Evolutionary conservation across 2,329 filamentous ascomycete genomes (phyloP).

Genomic region (Lachnellula hyalina): DNA sequence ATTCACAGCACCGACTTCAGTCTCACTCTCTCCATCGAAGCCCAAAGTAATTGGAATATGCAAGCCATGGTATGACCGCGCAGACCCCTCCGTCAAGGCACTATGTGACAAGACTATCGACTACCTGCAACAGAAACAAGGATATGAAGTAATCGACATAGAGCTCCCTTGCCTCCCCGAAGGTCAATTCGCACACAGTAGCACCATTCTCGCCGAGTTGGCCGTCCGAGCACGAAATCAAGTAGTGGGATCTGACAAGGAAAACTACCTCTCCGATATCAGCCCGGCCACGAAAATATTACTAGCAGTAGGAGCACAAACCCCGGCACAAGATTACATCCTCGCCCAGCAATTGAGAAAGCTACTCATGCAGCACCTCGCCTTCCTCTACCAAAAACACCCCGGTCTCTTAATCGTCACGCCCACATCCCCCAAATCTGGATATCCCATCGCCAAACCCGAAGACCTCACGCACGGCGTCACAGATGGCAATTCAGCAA

Average conservation of each 20-base stretch:
- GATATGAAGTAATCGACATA: slow-evolving; percentile 53
- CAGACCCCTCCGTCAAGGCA: slow-evolving; percentile 57
- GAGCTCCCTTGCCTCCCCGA: slow-evolving; percentile 61
- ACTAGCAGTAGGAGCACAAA: slow-evolving; percentile 58
- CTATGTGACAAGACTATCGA: slow-evolving; percentile 58
- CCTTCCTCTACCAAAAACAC: slow-evolving; percentile 61
- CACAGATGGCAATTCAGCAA: slow-evolving; percentile 64
- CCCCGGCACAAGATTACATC: slow-evolving; percentile 64
- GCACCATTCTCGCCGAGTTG: slow-evolving; percentile 72
- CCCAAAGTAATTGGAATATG: slow-evolving; percentile 65
- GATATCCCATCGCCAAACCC: slow-evolving; percentile 57
- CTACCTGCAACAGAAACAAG: slow-evolving; percentile 46
- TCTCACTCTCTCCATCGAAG: slow-evolving; percentile 33
- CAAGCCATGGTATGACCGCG: slow-evolving; percentile 62
- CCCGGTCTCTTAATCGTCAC: slow-evolving; percentile 74
- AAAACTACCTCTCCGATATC: slow-evolving; percentile 48
- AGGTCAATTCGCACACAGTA: slow-evolving; percentile 70
- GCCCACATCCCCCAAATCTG: slow-evolving; percentile 69
- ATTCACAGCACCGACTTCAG: slow-evolving; percentile 55
- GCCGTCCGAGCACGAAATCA: slow-evolving; percentile 38
- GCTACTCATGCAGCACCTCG: slow-evolving; percentile 73
- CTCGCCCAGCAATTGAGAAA: slow-evolving; percentile 68
- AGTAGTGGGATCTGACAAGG: slow-evolving; percentile 26
- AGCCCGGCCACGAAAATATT: slow-evolving; percentile 66
- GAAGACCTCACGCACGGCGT: slow-evolving; percentile 65